Base-by-base conservation (phyloP, 768 basidiomycete genomes). In the Hortiboletus flavorubellus region DNA sequence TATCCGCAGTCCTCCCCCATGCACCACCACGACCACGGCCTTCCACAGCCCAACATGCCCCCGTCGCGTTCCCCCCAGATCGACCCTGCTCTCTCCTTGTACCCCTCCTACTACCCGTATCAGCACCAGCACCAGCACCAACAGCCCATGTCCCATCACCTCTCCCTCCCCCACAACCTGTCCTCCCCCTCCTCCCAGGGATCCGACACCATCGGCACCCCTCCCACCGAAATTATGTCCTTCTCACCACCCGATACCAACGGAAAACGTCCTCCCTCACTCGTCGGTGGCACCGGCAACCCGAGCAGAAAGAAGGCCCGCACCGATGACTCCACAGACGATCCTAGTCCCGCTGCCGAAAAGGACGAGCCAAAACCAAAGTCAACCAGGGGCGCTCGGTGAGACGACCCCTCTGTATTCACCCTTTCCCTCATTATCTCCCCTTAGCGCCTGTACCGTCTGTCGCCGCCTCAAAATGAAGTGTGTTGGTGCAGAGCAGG, bases 381-480 rank as follows among this genome's bases (percentile, higher is more conserved):
- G 74, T 80, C 90, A 1, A 92, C 91, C 3, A 76, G 91, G 16
- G 91, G 91, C n/a, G 89, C 91, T 47, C 79, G 91, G 91, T 91
- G 55, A 53, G 78, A 70, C 58, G 43, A 49, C 46, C 40, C 50
- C 46, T 29, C n/a, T 15, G 1, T 35, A 4, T 39, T 4, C 31
- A 34, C 43, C 26, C 15, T 40, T 53, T 8, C 35, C 52, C 49
- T 68, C 47, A 68, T 55, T 9, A 29, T 49, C 53, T 44, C 44
- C 42, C 43, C 49, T 12, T 64, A 93, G 93, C 44, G 94, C 93
- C 0, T 97, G 93, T 59, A 93, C 90, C 0, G 91, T 94, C 11
- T 96, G 93, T 69, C 83, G 93, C 21, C 86, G 92, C 26, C 79
- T 94, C 33, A 95, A 94, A 74, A 94, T 92, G 93, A 94, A 92